Base-by-base conservation (phyloP, 352 stramenopile species). In the Globisporangium spinosum region DNA sequence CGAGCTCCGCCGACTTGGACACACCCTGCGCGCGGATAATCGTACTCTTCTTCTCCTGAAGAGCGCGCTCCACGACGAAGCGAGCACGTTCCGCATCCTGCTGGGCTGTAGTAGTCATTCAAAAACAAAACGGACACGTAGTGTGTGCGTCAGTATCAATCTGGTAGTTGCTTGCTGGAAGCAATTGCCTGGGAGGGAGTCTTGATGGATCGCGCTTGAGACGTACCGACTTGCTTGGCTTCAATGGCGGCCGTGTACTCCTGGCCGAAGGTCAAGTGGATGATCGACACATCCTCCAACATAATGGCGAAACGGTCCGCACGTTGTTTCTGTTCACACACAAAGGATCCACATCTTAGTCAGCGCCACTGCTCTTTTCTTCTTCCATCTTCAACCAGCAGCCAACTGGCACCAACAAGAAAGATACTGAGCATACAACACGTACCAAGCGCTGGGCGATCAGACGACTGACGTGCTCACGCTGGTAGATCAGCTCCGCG, bases 241-340 rank as follows among this genome's bases (percentile, higher is more conserved):
- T 99, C 98, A 72, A 99, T 98, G 65, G 98, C 98, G 34, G 93
- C 95, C 56, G 97, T 98, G 87, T 99, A 99, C 77, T 99, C 98
- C 65, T 95, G 77, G 62, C 95, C 98, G 86, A 99, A 99, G 40
- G 89, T 93, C 85, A 99, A 90, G 81, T 99, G 97, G 57, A 98
- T 99, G 78, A 99, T 99, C 53, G 98, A 98, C 35, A 99, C 97
- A 94, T 99, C 98, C 62, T 99, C 95, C 65, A 99, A 76, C 68
- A 97, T 72, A 74, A 98, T 98, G 60, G 89, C 82, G 77, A 98
- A 98, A 40, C 97, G 89, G 64, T 89, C 77, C 22, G 89, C 91
- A 65, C 95, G 89, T 67, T 85, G 75, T 71, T 88, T 89, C 80
- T 95, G 67, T 65, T n/a, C 40, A 27, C 43, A 65, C 17, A 49